A percentile compares a stretch with the other conserved stretches of the same genome.
phyloP scores from a whole-genome alignment of 2,329 filamentous ascomycete species.

The Daldinia sp. region DNA sequence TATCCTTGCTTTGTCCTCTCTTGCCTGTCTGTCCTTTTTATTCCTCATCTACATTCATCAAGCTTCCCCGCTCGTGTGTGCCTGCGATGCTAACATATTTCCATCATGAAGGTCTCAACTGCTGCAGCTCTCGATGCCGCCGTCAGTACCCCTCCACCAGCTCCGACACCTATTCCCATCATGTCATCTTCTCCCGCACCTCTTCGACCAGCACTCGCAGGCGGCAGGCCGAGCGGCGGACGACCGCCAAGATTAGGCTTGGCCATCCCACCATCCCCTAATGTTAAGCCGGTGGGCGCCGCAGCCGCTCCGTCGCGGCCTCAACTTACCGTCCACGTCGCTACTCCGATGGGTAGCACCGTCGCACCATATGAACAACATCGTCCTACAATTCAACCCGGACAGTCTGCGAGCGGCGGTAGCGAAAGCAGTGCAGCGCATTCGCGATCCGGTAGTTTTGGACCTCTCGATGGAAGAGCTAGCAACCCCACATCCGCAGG shows the following conservation, averaged over 20 bases:
- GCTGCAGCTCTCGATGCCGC: conserved; percentile 39
- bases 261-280: conserved; percentile 88
- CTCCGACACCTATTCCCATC: conserved; percentile 54
- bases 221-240: conserved; percentile 67
- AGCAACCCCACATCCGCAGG: conserved; percentile 87
- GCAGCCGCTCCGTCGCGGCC: conserved; percentile 60
- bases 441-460: conserved; percentile 85
- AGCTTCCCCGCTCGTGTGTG: conserved; percentile 27
- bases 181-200: conserved; percentile 83
- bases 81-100: conserved; percentile 42
- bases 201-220: conserved; percentile 83
- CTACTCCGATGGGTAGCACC: conserved; percentile 86
- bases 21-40: not conserved
- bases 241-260: conserved; percentile 82
- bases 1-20: not conserved
- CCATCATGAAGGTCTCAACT: conserved; percentile 39
- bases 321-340: conserved; percentile 79
- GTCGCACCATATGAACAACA: conserved; percentile 74
- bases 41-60: not conserved
- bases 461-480: conserved; percentile 74
- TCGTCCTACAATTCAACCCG: conserved; percentile 62
- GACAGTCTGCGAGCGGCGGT: conserved; percentile 74
- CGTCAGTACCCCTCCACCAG: conserved; percentile 38
- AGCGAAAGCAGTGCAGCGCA: conserved; percentile 83
- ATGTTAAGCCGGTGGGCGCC: conserved; percentile 75